These are phyloP conservation scores for Sporothrix protearum DNA, from an alignment of 2,329 filamentous ascomycete species.

Conservation along the genomic window DNA sequence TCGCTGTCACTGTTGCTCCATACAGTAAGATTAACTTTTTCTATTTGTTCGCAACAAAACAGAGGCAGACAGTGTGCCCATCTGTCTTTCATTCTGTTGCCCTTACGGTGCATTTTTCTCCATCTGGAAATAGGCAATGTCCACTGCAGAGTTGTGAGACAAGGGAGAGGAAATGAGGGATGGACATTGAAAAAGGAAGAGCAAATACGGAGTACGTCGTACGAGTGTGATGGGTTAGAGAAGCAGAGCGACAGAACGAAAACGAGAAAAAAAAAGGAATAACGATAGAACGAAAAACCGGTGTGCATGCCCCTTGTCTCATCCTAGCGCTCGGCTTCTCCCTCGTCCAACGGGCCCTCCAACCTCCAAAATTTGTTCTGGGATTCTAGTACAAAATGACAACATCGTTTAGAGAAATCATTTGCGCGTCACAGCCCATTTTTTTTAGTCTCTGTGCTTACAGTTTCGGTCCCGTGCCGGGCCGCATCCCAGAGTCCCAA, in stretches of 20 bases:
- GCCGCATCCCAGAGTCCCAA: conserved; percentile 13
- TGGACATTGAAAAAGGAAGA: background rate
- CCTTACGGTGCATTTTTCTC: background rate
- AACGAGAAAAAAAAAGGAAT: background rate
- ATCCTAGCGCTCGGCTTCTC: background rate
- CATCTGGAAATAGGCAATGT: background rate
- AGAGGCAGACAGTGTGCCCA: background rate
- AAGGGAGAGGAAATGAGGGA: background rate
- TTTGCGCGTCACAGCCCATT: background rate
- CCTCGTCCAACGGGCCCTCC: background rate
- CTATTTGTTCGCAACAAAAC: background rate
- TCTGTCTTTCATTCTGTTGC: background rate
- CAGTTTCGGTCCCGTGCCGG: conserved; percentile 17
- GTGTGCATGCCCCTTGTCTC: background rate
- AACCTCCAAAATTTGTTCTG: background rate
- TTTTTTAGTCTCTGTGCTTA: conserved; percentile 3
- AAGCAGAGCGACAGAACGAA: too few species aligned
- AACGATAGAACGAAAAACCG: background rate
- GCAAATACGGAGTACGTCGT: background rate
- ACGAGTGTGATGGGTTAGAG: too few species aligned
- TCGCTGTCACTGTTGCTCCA: background rate
- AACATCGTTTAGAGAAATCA: too few species aligned
- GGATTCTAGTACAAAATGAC: too few species aligned
- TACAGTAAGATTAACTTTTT: too few species aligned
- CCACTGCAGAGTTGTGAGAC: conserved; percentile 5